A percentile compares a stretch with the other conserved stretches of the same genome.
These are phyloP conservation scores for Fusarium sp. DNA, from an alignment of 2,329 filamentous ascomycete genomes.

Conservation along the genomic window DNA sequence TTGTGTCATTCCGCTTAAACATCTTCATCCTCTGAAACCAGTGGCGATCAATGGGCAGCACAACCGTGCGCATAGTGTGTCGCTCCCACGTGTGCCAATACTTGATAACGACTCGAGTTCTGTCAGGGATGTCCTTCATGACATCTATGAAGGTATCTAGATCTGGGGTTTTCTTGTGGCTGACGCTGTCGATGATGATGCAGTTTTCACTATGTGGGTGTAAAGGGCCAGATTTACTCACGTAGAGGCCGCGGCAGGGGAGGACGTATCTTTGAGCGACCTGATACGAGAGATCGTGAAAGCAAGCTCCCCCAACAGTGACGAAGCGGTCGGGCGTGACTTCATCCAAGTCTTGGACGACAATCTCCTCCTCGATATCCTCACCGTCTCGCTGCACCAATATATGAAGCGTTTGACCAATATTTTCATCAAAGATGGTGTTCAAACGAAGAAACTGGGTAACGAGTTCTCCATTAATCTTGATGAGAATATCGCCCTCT, in stretches of 20 bases:
- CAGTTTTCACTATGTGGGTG: slow-evolving; percentile 14
- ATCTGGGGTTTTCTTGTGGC: slow-evolving; percentile 82
- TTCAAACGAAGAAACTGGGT: slow-evolving; percentile 93
- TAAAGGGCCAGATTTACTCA: slow-evolving; percentile 52
- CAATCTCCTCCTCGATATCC: slow-evolving; percentile 83
- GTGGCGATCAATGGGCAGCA: slow-evolving; percentile 92
- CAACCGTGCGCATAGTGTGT: slow-evolving; percentile 91
- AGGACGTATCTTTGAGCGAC: slow-evolving; percentile 94
- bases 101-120: slow-evolving; percentile 17
- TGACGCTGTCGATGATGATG: slow-evolving; percentile 74
- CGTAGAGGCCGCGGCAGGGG: slow-evolving; percentile 90
- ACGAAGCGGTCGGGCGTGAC: slow-evolving; percentile 98
- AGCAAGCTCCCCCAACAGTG: slow-evolving; percentile 89
- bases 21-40: slow-evolving; percentile 96
- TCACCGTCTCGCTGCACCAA: slow-evolving; percentile 89
- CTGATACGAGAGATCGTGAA: slow-evolving; percentile 96
- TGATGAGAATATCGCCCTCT: slow-evolving; percentile 94
- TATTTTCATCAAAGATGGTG: slow-evolving; percentile 85
- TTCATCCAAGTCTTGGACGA: slow-evolving; percentile 86
- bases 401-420: slow-evolving; percentile 78
- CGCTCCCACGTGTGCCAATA: slow-evolving; percentile 29
- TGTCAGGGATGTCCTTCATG: slow-evolving; percentile 23
- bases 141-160: slow-evolving; percentile 69
- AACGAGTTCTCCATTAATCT: slow-evolving; percentile 91
- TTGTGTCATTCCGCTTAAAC: slow-evolving; percentile 87